phyloP scores from a whole-genome alignment of 2,329 filamentous ascomycete species.

The Colletotrichum lindemuthianum region DNA sequence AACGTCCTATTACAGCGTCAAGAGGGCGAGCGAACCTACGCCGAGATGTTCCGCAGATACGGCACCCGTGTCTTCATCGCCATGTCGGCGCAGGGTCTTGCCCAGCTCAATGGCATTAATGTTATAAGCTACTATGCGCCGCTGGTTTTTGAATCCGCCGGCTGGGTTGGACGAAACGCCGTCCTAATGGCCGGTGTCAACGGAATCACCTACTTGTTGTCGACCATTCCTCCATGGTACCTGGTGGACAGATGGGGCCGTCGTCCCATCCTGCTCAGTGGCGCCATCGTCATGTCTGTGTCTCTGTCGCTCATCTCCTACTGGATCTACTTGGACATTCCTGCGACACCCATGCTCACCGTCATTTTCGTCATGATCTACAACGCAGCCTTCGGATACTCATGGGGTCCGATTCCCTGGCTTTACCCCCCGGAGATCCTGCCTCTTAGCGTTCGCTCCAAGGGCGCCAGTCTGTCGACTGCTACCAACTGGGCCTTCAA shows the following conservation, averaged over 20 bases:
- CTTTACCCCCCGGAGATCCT: constrained; percentile 98
- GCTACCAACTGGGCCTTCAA: constrained; percentile 99
- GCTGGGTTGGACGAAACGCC: constrained; percentile 91
- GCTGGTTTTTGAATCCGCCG: constrained; percentile 94
- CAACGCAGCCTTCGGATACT: constrained; percentile 95
- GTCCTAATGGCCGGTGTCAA: constrained; percentile 99
- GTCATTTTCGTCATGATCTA: constrained; percentile 98
- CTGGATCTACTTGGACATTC: constrained; percentile 89
- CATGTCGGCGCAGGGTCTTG: constrained; percentile 96
- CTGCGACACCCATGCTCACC: constrained; percentile 81
- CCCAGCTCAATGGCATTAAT: constrained; percentile 98
- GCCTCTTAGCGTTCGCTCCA: constrained; percentile 94
- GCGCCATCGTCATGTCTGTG: constrained; percentile 88
- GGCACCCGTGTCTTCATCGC: constrained; percentile 94
- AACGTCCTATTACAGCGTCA: constrained; percentile 91
- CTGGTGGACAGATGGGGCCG: constrained; percentile 93
- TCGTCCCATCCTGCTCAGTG: constrained; percentile 87
- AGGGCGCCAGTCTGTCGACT: constrained; percentile 95
- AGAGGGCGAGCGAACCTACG: constrained; percentile 91
- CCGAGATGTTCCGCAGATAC: constrained; percentile 95
- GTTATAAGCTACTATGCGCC: constrained; percentile 99
- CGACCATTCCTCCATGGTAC: constrained; percentile 97
- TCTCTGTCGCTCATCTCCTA: constrained; percentile 92
- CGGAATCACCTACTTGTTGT: constrained; percentile 86
- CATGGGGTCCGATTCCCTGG: constrained; percentile 98